Conservation (phyloP, 192 early-diverging fungal genomes). For the Coemansia sp. region DNA sequence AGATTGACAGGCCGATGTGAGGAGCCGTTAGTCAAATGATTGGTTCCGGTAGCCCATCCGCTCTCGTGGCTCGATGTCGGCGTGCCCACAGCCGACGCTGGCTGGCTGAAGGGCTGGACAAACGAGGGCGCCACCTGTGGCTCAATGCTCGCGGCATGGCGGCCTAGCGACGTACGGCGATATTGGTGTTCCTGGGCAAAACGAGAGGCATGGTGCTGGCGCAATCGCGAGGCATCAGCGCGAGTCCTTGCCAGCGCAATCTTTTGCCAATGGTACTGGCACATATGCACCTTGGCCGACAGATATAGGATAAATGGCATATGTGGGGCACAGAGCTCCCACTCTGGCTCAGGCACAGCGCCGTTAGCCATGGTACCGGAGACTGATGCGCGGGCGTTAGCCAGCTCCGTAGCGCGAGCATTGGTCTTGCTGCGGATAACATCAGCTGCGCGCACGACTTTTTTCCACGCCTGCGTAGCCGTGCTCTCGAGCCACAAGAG, state of each 20-base stretch:
- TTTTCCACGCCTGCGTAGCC: slow-evolving; percentile 50
- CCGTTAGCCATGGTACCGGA: slow-evolving; percentile 51
- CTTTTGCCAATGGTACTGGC: slow-evolving; percentile 55
- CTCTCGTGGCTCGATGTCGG: slow-evolving; percentile 27
- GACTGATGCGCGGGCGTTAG: slow-evolving; percentile 32
- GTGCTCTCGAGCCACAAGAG: slow-evolving; percentile 54
- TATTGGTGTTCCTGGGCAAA: not conserved
- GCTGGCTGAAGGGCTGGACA: slow-evolving; percentile 50
- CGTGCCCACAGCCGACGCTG: slow-evolving; percentile 25
- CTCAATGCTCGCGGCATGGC: slow-evolving; percentile 16
- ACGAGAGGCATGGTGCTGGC: not conserved
- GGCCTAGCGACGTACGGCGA: slow-evolving; percentile 9
- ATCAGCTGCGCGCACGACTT: slow-evolving; percentile 47
- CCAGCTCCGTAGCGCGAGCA: slow-evolving; percentile 42
- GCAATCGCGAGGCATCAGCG: slow-evolving; percentile 12
- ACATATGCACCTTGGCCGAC: slow-evolving; percentile 51
- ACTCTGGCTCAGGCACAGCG: slow-evolving; percentile 50
- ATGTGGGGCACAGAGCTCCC: slow-evolving; percentile 54
- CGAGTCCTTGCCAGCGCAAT: slow-evolving; percentile 45
- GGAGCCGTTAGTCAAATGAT: not conserved
- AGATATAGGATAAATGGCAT: slow-evolving; percentile 53
- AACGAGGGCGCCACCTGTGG: slow-evolving; percentile 43
- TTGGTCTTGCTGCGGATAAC: slow-evolving; percentile 32
- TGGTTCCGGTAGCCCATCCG: not conserved
- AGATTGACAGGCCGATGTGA: not conserved